Evolutionary conservation across 768 basidiomycete genomes (phyloP).

Genomic region (Lyophyllum shimeji): DNA sequence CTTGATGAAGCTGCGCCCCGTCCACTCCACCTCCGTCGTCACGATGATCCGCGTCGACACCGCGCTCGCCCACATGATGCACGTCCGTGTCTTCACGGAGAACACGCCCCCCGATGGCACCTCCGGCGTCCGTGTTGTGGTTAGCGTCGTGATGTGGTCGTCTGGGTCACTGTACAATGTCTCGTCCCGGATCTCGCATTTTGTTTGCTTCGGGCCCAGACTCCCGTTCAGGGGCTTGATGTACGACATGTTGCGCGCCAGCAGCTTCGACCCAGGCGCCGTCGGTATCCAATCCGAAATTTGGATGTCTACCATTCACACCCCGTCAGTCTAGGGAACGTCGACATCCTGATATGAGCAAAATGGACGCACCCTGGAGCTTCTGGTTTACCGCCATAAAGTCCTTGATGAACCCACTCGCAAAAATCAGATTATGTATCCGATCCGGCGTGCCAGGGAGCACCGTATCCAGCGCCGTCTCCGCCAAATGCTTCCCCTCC

Average conservation of each 20-base stretch:
- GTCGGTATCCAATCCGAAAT: slow-evolving; percentile 92
- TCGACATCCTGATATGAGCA: not conserved
- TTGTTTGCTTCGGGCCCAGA: slow-evolving; percentile 92
- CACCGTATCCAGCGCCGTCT: slow-evolving; percentile 73
- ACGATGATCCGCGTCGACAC: slow-evolving; percentile 79
- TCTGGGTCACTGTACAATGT: slow-evolving; percentile 79
- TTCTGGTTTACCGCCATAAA: slow-evolving; percentile 92
- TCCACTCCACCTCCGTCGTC: slow-evolving; percentile 94
- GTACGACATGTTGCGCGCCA: slow-evolving; percentile 91
- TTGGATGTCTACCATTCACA: slow-evolving; percentile 70
- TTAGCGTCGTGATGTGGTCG: slow-evolving; percentile 76
- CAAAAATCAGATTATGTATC: slow-evolving; percentile 95
- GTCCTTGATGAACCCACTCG: slow-evolving; percentile 92
- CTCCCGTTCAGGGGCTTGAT: slow-evolving; percentile 89
- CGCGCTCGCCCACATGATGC: slow-evolving; percentile 89
- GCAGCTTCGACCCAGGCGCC: slow-evolving; percentile 58
- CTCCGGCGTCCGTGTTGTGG: slow-evolving; percentile 91
- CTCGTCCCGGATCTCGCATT: slow-evolving; percentile 94
- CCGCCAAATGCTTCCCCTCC: slow-evolving; percentile 66
- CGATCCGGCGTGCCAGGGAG: slow-evolving; percentile 92
- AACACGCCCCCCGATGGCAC: slow-evolving; percentile 95
- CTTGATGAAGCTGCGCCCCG: slow-evolving; percentile 94
- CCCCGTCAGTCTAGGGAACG: not conserved
- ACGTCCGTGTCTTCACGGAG: slow-evolving; percentile 90
- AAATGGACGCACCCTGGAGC: slow-evolving; percentile 67